Evolutionary conservation across 148 eudicot genomes (phyloP).

Genomic region (Rhododendron simsii): DNA sequence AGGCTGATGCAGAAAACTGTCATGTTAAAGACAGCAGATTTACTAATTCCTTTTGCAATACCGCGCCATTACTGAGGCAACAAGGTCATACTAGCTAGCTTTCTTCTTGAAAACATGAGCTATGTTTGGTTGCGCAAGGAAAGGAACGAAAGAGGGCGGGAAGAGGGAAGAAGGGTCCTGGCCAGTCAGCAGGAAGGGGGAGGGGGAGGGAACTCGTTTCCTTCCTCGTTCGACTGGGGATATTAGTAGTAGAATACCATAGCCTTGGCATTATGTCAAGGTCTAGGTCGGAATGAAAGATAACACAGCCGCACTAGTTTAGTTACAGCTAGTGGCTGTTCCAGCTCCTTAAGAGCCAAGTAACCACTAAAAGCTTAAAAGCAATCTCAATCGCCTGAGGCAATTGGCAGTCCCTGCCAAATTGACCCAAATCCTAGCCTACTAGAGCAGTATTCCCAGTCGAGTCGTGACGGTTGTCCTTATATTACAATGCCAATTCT

Average conservation of each 20-base stretch:
- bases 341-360: conserved; percentile 4
- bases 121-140: neutral
- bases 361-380: neutral
- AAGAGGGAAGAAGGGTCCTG: neutral
- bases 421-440: neutral
- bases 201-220: neutral
- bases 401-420: neutral
- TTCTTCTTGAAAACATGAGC: neutral
- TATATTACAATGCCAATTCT: neutral
- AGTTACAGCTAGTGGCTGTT: neutral
- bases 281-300: neutral
- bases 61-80: neutral
- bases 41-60: neutral
- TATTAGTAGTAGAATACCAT: neutral
- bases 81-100: neutral
- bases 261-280: neutral
- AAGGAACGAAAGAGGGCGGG: neutral
- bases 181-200: neutral
- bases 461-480: neutral
- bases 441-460: neutral
- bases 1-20: neutral
- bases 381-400: neutral
- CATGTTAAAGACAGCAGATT: neutral
- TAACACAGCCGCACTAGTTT: neutral
- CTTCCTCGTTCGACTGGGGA: neutral